Conservation (phyloP, 208 protist species). For the Dictyostelium gargantuum region DNA sequence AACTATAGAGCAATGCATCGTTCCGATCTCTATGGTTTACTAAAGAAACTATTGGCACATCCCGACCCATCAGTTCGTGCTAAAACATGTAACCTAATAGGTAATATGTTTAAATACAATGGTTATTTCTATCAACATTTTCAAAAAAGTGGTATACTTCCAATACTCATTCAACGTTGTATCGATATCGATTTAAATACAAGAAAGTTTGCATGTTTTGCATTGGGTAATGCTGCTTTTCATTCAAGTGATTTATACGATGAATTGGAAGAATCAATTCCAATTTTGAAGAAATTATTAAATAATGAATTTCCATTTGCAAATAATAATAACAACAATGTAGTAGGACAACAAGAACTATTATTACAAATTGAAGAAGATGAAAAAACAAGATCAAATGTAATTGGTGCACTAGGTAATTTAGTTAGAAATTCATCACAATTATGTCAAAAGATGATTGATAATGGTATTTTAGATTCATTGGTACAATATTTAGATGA, state of each 20-base stretch:
- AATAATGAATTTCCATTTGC: background rate
- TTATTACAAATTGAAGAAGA: constrained; percentile 82
- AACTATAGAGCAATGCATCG: constrained; percentile 90
- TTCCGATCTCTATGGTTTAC: constrained; percentile 86
- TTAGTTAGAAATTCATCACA: constrained; percentile 92
- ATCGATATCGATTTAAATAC: constrained; percentile 88
- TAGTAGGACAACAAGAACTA: background rate
- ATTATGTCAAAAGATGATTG: background rate
- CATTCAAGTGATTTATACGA: constrained; percentile 91
- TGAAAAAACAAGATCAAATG: constrained; percentile 95
- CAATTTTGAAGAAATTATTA: constrained; percentile 79
- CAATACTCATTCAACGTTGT: constrained; percentile 88
- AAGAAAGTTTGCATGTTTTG: constrained; percentile 95
- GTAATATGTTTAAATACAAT: constrained; percentile 95
- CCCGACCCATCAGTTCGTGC: constrained; percentile 87
- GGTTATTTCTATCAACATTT: constrained; percentile 92
- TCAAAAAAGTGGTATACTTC: constrained; percentile 83
- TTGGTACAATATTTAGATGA: constrained; percentile 6
- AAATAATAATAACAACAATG: background rate
- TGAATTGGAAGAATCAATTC: constrained; percentile 86
- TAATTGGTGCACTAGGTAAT: constrained; percentile 94
- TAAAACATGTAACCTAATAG: constrained; percentile 94
- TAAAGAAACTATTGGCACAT: constrained; percentile 86
- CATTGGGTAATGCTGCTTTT: constrained; percentile 94
- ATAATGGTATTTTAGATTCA: background rate